phyloP scores from a whole-genome alignment of 2,329 filamentous ascomycete species.

The Raffaelea deltoideospora region DNA sequence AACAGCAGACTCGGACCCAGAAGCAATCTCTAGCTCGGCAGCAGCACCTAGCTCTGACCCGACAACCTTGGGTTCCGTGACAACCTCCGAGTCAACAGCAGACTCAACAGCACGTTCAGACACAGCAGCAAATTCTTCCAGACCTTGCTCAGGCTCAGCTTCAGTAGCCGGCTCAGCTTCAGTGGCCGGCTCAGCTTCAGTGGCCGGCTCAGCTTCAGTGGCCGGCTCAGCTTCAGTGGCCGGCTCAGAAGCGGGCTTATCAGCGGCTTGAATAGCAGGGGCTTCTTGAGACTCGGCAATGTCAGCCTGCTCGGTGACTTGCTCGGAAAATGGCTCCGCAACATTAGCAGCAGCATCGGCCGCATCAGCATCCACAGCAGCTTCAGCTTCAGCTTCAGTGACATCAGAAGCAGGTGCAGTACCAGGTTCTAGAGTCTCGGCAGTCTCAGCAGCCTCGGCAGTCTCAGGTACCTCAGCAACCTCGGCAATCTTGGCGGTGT shows the following conservation, averaged over 20 bases:
- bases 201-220: not conserved
- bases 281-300: not conserved
- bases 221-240: slow-evolving; percentile 6
- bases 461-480: no score
- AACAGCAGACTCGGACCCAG: not conserved
- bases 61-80: not conserved
- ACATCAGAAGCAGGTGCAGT: no score
- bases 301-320: no score
- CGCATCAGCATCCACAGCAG: no score
- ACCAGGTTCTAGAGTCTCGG: no score
- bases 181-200: slow-evolving; percentile 6
- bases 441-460: no score
- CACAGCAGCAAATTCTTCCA: slow-evolving; percentile 9
- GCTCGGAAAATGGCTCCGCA: no score
- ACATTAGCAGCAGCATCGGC: not conserved
- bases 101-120: not conserved
- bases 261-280: not conserved
- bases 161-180: not conserved
- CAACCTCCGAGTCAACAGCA: not conserved
- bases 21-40: not conserved
- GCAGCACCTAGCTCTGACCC: not conserved
- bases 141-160: slow-evolving; percentile 2
- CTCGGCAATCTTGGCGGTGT: no score
- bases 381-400: no score
- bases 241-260: not conserved